Base-by-base conservation (phyloP, 2,329 filamentous ascomycete species). In the Orbilia ellipsospora region DNA sequence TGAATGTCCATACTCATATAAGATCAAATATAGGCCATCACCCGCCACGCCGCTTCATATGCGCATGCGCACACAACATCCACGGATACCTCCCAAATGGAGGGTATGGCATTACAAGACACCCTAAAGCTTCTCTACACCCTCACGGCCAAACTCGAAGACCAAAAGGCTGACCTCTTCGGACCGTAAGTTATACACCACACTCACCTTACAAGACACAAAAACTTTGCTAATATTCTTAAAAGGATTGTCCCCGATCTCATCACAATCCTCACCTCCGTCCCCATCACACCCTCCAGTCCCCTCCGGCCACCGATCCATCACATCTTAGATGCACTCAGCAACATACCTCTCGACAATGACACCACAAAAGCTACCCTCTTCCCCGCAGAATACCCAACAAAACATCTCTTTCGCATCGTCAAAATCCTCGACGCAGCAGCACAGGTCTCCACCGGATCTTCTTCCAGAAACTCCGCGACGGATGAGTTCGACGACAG, bases 71-170 rank as follows among this genome's bases (percentile, higher is more conserved):
- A 31, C 15, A 40, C 61, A 8, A 78, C 78, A 12, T 36, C 64
- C 45, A 44, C 36, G 6, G 2, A 44, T 16, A 78, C 78, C n/a
- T 54, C 78, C 7, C 86, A 87, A 0, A 91, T 94, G 86, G 89
- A 91, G 77, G 89, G 91, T 72, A 89, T 94, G 88, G 93, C 94
- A 0, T 85, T 98, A 44, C 86, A 86, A 7, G 94, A 98, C 82
- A 94, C 91, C 0, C 84, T 95, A 59, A 97, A 96, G 80, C 86
- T 98, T 48, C 83, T 96, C 61, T 98, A 96, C 85, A 97, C 97
- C 82, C 85, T 97, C 63, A 91, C 91, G 1, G 57, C 59, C 16
- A 76, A 76, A 16, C 52, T 76, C 20, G 28, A 66, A 20, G 60
- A 70, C 23, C 16, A 56, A 6, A 36, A 64, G 13, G 60, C 36